Conservation (phyloP, 169 alveolate species). For the Plasmodium vivax region DNA sequence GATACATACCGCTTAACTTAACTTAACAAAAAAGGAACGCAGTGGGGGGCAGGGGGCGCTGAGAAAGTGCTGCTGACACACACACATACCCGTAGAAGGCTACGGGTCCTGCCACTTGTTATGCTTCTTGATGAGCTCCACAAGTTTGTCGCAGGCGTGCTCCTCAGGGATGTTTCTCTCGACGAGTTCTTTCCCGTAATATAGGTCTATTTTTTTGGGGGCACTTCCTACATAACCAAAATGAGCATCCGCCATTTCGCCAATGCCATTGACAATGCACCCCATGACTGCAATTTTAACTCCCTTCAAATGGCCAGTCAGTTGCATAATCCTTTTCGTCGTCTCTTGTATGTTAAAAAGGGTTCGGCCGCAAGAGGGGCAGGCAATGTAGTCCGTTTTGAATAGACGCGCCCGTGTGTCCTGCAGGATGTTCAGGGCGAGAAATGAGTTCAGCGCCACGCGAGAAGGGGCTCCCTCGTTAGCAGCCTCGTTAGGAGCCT, state of each 20-base stretch:
- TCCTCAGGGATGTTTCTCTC: constrained; percentile 87
- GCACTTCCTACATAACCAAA: constrained; percentile 91
- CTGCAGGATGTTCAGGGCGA: constrained; percentile 74
- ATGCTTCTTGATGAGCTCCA: constrained; percentile 82
- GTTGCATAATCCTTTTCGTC: constrained; percentile 83
- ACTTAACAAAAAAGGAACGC: background rate
- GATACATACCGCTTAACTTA: background rate
- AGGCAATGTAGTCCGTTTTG: constrained; percentile 90
- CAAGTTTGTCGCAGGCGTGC: constrained; percentile 85
- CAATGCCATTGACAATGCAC: constrained; percentile 92
- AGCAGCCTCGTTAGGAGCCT: no score
- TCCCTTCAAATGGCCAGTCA: constrained; percentile 91
- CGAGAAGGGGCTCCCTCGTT: constrained; percentile 1
- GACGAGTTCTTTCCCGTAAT: constrained; percentile 85
- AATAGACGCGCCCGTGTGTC: constrained; percentile 88
- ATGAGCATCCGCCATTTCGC: constrained; percentile 94
- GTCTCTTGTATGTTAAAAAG: constrained; percentile 88
- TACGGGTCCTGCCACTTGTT: constrained; percentile 58
- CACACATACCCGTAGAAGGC: background rate
- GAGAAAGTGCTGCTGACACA: background rate
- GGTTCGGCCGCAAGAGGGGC: constrained; percentile 93
- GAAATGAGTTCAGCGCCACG: constrained; percentile 50
- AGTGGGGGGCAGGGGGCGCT: background rate
- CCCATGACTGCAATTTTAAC: constrained; percentile 92
- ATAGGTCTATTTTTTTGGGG: constrained; percentile 88